Base-by-base conservation (phyloP, 2,329 filamentous ascomycete species). In the Lasiodiplodia theobromae region DNA sequence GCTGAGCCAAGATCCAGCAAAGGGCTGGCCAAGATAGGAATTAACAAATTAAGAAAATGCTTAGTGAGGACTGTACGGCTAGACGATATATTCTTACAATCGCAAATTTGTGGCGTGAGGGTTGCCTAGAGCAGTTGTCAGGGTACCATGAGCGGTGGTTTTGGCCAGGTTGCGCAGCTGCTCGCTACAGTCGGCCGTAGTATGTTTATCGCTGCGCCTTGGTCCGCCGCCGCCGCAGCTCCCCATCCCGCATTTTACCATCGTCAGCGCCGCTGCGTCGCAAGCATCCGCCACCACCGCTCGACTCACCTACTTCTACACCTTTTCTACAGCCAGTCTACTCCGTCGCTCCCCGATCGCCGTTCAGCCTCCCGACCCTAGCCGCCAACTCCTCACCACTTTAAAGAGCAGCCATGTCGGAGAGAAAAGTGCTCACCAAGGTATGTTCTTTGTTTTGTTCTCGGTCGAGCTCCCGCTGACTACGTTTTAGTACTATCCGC, bases 401-500 rank as follows among this genome's bases (percentile, higher is more conserved):
- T 14, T 28, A 25, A 18, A 37, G 28, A 14, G 68, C 70, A 70
- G 47, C 38, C 65, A 67, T 67, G 65, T 67, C 65, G 51, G 65
- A 67, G 53, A 28, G 65, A 31, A 67, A 67, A 47, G 65, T 67
- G 44, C 34, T 67, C n/a, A 67, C 53, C 7, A 57, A 57, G 53
- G 25, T 16, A 14, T 28, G 53, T 57, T 16, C 8, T 31, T 38
- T 28, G n/a, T 21, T 21, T 7, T n/a, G 21, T 21, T 25, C 23
- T 54, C 16, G 8, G 25, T 5, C 18, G 8, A 25, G 28, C 18
- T 21, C 34, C 31, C 21, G 53, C 53, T 57, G 21, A 57, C 53
- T 4, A n/a, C 11, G 14, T 11, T 16, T 70, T 88, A 88, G 77
- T 87, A 87, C 82, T 89, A 89, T 73, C 81, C 92, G 81, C 84